Conservation (phyloP, 2,329 filamentous ascomycete species). For the Ceratocystis eucalypticola region DNA sequence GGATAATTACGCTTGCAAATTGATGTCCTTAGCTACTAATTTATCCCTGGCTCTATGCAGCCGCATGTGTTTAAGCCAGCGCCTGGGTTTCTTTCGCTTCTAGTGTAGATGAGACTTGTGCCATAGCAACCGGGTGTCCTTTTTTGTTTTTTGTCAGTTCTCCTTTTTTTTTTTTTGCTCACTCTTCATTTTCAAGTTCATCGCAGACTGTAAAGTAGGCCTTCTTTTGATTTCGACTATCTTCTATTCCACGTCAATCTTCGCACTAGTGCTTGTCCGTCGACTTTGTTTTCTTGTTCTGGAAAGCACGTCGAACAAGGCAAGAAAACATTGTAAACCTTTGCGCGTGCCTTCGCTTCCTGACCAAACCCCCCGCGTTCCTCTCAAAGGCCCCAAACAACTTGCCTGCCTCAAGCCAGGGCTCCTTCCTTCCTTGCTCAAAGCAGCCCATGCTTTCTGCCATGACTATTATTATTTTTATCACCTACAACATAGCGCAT, state of each 20-base stretch:
- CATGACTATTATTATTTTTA: constrained; percentile 1
- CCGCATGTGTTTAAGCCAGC: constrained; percentile 1
- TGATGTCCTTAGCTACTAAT: neutral
- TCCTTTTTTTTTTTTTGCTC: constrained; percentile 2
- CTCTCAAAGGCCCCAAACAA: neutral
- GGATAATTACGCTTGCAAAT: neutral
- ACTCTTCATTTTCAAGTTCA: neutral
- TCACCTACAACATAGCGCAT: neutral
- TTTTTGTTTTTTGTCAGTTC: neutral
- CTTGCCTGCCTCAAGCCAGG: neutral
- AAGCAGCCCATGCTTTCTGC: constrained; percentile 1
- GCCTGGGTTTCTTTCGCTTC: constrained; percentile 3
- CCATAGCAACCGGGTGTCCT: constrained; percentile 3
- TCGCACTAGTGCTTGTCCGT: neutral
- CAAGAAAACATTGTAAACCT: neutral
- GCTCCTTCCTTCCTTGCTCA: neutral
- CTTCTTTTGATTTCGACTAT: neutral
- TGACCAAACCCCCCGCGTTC: neutral
- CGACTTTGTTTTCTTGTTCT: neutral
- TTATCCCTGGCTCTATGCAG: constrained; percentile 1
- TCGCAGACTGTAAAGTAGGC: neutral
- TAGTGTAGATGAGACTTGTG: neutral
- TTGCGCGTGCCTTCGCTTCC: neutral
- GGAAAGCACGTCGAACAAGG: neutral
- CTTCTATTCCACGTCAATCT: neutral